A percentile compares a stretch with the other conserved stretches of the same genome.
Evolutionary conservation across 129 eudicot genomes (phyloP).

Genomic region (Silybum marianum): DNA sequence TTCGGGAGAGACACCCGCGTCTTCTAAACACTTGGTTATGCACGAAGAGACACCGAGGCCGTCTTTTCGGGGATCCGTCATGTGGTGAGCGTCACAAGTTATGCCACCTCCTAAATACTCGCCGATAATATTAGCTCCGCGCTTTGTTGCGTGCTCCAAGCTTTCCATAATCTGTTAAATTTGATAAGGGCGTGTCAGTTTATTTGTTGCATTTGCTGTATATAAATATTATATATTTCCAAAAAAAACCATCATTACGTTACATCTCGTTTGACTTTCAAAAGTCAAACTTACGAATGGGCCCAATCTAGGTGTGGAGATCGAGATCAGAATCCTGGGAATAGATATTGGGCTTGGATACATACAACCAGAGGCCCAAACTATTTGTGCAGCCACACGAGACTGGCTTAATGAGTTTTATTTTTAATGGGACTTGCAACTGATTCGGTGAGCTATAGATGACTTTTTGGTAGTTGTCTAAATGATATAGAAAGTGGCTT

Average conservation of each 20-base stretch:
- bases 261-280: slow-evolving; percentile 7
- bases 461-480: no score
- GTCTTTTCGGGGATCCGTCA: slow-evolving; percentile 89
- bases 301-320: background rate
- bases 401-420: no score
- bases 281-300: slow-evolving; percentile 10
- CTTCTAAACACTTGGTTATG: slow-evolving; percentile 66
- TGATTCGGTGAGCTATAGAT: no score
- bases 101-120: slow-evolving; percentile 90
- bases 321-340: background rate
- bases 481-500: no score
- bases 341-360: background rate
- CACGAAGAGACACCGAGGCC: slow-evolving; percentile 91
- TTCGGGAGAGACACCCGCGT: slow-evolving; percentile 82
- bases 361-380: slow-evolving; percentile 9
- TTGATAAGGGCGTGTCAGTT: no score
- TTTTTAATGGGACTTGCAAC: no score
- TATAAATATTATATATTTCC: no score
- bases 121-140: slow-evolving; percentile 76
- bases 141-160: slow-evolving; percentile 81
- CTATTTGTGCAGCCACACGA: background rate
- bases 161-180: slow-evolving; percentile 71
- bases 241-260: background rate
- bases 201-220: no score
- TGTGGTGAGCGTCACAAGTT: slow-evolving; percentile 92